Conservation (phyloP, 805 yeast species). For the Metschnikowia aberdeeniae region DNA sequence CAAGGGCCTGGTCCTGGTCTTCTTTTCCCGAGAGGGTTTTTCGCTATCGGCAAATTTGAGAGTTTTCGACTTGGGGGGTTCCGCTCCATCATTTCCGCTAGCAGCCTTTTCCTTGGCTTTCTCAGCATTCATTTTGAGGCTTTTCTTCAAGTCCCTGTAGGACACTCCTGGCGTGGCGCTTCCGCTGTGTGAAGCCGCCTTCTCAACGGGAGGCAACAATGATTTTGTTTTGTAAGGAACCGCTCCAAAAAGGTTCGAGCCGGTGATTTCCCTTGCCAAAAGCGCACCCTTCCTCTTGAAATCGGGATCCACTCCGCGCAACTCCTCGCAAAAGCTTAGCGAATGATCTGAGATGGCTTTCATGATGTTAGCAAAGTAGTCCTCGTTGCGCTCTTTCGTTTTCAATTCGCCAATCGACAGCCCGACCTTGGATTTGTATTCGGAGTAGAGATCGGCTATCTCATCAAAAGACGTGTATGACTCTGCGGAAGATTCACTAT, state of each 20-base stretch:
- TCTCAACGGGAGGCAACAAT: conserved; percentile 30
- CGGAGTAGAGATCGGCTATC: conserved; percentile 30
- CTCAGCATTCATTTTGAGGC: conserved; percentile 19
- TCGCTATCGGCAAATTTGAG: conserved; percentile 25
- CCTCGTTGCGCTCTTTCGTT: conserved; percentile 19
- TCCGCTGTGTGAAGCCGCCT: conserved; percentile 7
- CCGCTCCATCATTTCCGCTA: not conserved
- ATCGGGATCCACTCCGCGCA: conserved; percentile 35
- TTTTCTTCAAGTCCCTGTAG: conserved; percentile 32
- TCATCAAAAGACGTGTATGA: conserved; percentile 39
- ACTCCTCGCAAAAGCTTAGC: conserved; percentile 30
- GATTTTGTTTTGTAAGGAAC: conserved; percentile 42
- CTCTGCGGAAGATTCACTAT: conserved; percentile 24
- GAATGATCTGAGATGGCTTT: conserved; percentile 34
- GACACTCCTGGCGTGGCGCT: conserved; percentile 20
- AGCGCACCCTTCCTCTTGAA: conserved; percentile 39
- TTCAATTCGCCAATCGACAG: conserved; percentile 13
- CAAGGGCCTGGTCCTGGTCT: conserved; percentile 15
- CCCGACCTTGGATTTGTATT: conserved; percentile 24
- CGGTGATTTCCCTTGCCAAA: conserved; percentile 40
- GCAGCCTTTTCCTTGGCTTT: conserved; percentile 6
- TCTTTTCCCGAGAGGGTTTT: conserved; percentile 12
- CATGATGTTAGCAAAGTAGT: conserved; percentile 27
- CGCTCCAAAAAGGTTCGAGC: conserved; percentile 37
- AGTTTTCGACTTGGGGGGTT: conserved; percentile 24